A percentile compares a stretch with the other conserved stretches of the same genome.
Conservation (phyloP, 768 basidiomycete species). For the Brasilioporus rufonigricans region DNA sequence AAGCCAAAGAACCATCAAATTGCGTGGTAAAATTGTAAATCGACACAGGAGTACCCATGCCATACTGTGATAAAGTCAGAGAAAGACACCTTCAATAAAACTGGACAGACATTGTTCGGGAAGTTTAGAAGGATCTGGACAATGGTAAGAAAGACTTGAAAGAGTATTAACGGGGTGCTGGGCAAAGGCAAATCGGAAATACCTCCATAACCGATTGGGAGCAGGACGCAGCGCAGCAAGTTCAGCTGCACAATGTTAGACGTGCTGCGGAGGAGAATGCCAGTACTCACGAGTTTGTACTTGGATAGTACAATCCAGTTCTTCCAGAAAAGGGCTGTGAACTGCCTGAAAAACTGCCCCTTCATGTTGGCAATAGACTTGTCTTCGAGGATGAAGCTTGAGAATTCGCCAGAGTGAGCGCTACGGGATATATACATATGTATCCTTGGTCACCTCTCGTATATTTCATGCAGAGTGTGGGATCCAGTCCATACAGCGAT, state of each 20-base stretch:
- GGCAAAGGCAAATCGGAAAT: not conserved
- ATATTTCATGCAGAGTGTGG: no score
- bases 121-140: constrained; percentile 60
- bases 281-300: constrained; percentile 56
- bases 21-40: constrained; percentile 45
- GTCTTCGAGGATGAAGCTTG: not conserved
- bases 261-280: not conserved
- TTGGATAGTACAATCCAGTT: constrained; percentile 72
- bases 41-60: constrained; percentile 55
- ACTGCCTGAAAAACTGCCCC: constrained; percentile 58
- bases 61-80: constrained; percentile 43
- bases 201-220: constrained; percentile 61
- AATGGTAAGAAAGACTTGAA: constrained; percentile 53
- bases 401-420: no score
- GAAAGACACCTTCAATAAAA: not conserved
- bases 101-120: constrained; percentile 52
- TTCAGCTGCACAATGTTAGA: constrained; percentile 44
- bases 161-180: not conserved
- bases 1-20: constrained; percentile 50
- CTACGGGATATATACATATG: no score
- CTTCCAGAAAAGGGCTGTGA: constrained; percentile 61
- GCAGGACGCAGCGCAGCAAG: constrained; percentile 56
- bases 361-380: constrained; percentile 15
- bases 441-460: no score
- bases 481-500: no score